phyloP scores from a whole-genome alignment of 1,284 basidiomycete genomes.

The Puccinia triticina region DNA sequence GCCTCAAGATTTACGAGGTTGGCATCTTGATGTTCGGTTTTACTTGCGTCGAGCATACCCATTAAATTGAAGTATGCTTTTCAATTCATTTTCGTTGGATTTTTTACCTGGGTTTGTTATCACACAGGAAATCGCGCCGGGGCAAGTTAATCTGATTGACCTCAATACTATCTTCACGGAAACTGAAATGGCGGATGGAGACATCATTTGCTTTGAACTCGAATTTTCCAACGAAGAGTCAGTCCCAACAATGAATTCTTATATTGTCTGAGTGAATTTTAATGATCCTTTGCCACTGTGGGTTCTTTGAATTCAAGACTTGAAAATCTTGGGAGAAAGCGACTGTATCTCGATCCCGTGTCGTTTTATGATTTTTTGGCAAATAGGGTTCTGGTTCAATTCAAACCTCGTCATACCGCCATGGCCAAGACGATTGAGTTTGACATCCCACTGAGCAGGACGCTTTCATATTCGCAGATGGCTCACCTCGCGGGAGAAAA shows the following conservation, averaged over 20 bases:
- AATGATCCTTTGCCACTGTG: background rate
- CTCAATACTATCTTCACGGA: conserved; percentile 89
- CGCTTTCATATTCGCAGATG: conserved; percentile 99
- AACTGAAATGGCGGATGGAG: conserved; percentile 98
- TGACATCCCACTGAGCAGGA: conserved; percentile 90
- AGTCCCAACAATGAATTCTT: conserved; percentile 59
- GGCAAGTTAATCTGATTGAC: conserved; percentile 99
- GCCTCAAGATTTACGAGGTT: conserved; percentile 92
- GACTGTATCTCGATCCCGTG: conserved; percentile 85
- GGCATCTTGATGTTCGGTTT: conserved; percentile 43
- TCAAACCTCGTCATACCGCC: conserved; percentile 92
- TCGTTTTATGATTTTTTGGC: conserved; percentile 98
- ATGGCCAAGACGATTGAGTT: conserved; percentile 69
- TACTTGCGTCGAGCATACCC: too few relatives aligned
- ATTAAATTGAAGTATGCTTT: background rate
- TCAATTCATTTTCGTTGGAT: background rate
- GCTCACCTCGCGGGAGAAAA: conserved; percentile 87
- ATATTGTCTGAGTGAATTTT: background rate
- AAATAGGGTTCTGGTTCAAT: conserved; percentile 93
- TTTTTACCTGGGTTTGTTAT: too few relatives aligned
- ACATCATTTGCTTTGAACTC: conserved; percentile 98
- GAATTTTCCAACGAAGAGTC: conserved; percentile 93
- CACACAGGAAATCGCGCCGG: conserved; percentile 99
- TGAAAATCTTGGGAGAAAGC: conserved; percentile 81
- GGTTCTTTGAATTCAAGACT: conserved; percentile 3